Conservation (phyloP, 106 monocot species). For the Agapanthus africanus region DNA sequence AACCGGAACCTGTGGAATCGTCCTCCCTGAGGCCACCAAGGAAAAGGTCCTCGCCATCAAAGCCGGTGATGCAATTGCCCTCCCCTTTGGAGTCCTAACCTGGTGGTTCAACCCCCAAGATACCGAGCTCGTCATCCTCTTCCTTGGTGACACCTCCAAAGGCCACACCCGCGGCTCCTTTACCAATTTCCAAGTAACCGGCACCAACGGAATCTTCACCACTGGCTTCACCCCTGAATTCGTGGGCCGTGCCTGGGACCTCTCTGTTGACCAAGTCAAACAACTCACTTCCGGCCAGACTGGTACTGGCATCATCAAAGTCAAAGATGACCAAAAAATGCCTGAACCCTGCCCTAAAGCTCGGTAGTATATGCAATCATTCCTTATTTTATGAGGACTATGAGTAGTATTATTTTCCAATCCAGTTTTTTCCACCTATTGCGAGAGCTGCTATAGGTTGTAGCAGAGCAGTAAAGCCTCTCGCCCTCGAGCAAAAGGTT, state of each 20-base stretch:
- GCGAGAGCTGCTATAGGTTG: too few relatives aligned
- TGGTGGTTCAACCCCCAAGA: conserved; percentile 84
- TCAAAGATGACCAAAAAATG: conserved; percentile 41
- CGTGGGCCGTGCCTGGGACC: conserved; percentile 66
- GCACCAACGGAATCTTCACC: conserved; percentile 69
- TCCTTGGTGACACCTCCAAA: conserved; percentile 87
- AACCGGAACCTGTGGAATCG: conserved; percentile 59
- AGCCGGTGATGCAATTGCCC: conserved; percentile 63
- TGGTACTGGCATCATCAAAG: conserved; percentile 39
- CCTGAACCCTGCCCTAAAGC: conserved; percentile 36
- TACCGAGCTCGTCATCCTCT: conserved; percentile 57
- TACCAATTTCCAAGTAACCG: conserved; percentile 84
- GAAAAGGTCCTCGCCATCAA: conserved; percentile 77
- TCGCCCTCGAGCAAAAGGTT: too few relatives aligned
- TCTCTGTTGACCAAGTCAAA: conserved; percentile 33
- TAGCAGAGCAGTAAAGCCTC: too few relatives aligned
- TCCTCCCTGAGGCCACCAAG: conserved; percentile 52
- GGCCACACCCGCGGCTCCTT: conserved; percentile 60
- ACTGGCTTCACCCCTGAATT: conserved; percentile 88
- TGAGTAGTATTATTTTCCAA: too few relatives aligned
- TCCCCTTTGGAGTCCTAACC: conserved; percentile 78
- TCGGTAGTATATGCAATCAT: too few relatives aligned
- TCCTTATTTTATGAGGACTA: too few relatives aligned
- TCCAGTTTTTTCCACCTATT: too few relatives aligned
- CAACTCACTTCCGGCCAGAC: conserved; percentile 45